Evolutionary conservation across 2,329 filamentous ascomycete species (phyloP).

Genomic region (Eutypa lata): DNA sequence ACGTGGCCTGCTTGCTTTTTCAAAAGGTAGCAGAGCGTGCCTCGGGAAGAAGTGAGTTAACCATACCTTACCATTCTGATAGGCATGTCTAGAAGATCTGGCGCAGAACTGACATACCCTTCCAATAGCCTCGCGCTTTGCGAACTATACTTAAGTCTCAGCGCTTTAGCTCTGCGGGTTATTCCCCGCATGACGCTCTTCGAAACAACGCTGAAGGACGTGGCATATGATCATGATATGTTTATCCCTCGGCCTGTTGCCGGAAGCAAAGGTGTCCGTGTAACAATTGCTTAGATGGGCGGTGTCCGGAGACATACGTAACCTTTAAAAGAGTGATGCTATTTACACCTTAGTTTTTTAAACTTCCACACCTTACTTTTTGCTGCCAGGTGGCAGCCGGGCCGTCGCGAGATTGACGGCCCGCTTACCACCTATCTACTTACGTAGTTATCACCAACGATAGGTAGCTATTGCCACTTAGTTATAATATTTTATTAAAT

Average conservation of each 20-base stretch:
- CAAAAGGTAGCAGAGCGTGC: conserved; percentile 38
- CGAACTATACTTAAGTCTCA: conserved; percentile 19
- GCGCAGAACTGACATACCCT: background rate
- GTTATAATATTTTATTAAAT: no score
- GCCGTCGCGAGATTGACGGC: no score
- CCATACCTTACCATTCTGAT: no score
- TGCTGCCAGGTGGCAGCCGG: no score
- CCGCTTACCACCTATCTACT: no score
- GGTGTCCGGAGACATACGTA: background rate
- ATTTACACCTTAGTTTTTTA: no score
- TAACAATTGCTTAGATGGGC: background rate
- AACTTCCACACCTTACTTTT: no score
- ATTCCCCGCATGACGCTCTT: conserved; percentile 21
- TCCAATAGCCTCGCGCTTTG: conserved; percentile 20
- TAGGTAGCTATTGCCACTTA: no score
- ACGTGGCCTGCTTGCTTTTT: conserved; percentile 38
- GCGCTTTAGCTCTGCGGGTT: conserved; percentile 18
- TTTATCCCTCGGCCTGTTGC: conserved; percentile 14
- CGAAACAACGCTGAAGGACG: conserved; percentile 17
- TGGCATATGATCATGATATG: conserved; percentile 26
- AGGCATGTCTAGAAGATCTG: no score
- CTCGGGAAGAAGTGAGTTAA: conserved; percentile 35
- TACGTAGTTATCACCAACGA: no score
- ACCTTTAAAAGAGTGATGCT: no score
- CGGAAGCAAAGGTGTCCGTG: conserved; percentile 6